Base-by-base conservation (phyloP, 257 asterid species). In the Thymus quinquecostatus region DNA sequence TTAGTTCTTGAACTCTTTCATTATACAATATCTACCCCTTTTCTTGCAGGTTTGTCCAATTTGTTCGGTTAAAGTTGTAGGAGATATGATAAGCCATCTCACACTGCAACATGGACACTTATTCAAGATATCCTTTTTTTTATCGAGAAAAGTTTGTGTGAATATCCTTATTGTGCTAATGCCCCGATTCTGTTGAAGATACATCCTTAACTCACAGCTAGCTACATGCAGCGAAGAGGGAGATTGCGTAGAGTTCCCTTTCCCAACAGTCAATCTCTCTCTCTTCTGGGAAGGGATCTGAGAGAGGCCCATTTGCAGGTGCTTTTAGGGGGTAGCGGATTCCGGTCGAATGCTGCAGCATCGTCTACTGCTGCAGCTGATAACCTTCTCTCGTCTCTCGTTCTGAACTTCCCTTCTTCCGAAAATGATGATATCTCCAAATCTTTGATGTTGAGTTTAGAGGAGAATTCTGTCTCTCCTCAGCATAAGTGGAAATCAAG, bases 261-360 rank as follows among this genome's bases (percentile, higher is more conserved):
- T 75, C 93, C 96, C 47, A 84, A 86, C 72, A 87, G 83, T 60
- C 98, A 85, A 77, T 84, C 97, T 6, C 74, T 88, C 21, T 92
- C 98, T 41, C 83, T 86, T 6, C 69, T 88, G 70, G 96, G 97
- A 60, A 87, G 88, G 80, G 97, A 92, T 80, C 87, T 92, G 40
- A 84, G 96, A 54, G 97, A 92, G 70, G 95, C 97, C 79, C 95
- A 90, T 78, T 71, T 88, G 63, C 97, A 87, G 79, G 87, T 85
- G 73, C 96, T 92, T 85, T 78, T 90, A 29, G 95, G 96, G 38
- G 91, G 95, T 71, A 75, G 77, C 66, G 83, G 86, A 38, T 83
- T 69, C 66, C 84, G 90, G 72, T 78, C 97, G 21, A 87, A 58
- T 64, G 79, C 64, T 80, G 76, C 85, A 45, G 68, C 85, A 21